Evolutionary conservation across 345 rosid genomes (phyloP), one percentile per base, ranked within the genome.

Genomic region (Aethionema arabicum): DNA sequence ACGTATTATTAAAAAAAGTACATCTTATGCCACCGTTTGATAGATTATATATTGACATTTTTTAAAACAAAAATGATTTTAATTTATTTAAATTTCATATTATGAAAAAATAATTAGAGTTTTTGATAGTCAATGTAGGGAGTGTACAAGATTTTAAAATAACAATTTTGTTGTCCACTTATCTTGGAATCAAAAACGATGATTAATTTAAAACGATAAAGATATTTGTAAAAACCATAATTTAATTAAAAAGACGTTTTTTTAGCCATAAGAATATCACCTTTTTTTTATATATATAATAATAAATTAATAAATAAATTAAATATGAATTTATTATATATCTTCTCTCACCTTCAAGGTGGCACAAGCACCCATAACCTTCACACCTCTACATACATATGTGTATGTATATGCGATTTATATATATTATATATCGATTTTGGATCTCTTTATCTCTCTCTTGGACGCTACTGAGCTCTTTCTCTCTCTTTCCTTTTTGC

Each of bases 351-450:
- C 66, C 39, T 52, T 59, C 16, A 72, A 52, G 63, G 72, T 72
- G 72, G 72, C 72, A 72, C 76, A 52, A 65, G 71, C 58, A 72
- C 72, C 72, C 76, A 72, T 72, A 64, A 61, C 52, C 60, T 61
- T 48, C 52, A 21, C 27, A 42, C 53, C 59, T 62, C 37, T 69
- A 54, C 30, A 52, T 69, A 46, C 47, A 71, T 11, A 3, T 43
- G 30, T 63, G 27, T 64, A 29, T 6, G 29, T 71, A 65, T 63
- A 56, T 48, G 14, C 40, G 41, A 30, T 43, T 11, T 65, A 59
- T 63, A 70, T 64, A 39, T 48, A 49, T 56, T 51, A 36, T 66
- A 47, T 30, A 50, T 54, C 48, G 29, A 63, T 41, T 53, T 54
- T 72, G 29, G 75, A 72, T 65, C 70, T 71, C 66, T 65, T 32